Conservation (phyloP, 306 rosid species). For the Bauhinia variegata region DNA sequence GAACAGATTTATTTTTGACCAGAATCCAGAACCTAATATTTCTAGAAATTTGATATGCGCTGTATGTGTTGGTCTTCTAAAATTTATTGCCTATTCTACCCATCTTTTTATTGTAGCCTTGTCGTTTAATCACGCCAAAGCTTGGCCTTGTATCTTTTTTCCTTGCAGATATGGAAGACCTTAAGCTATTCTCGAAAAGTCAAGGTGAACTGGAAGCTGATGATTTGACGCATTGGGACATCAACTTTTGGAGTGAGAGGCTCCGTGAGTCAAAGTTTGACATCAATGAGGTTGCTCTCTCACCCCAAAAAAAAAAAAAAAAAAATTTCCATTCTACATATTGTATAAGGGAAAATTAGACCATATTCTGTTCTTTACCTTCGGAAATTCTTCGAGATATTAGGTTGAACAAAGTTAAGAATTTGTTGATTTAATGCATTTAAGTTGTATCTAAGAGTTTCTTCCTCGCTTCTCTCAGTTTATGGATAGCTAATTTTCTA, state of each 20-base stretch:
- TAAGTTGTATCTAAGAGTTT: constrained; percentile 7
- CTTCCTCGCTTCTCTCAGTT: constrained; percentile 14
- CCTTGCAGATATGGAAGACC: constrained; percentile 75
- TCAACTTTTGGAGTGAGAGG: constrained; percentile 98
- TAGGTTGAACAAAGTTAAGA: background rate
- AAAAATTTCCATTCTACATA: constrained; percentile 17
- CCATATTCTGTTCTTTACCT: constrained; percentile 9
- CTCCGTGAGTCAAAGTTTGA: constrained; percentile 92
- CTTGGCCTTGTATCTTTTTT: constrained; percentile 25
- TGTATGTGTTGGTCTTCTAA: background rate
- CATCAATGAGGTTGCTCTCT: constrained; percentile 81
- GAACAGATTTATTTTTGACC: constrained; percentile 1
- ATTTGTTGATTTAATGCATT: constrained; percentile 12
- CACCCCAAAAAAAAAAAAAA: too few species aligned
- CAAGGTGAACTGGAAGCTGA: constrained; percentile 79
- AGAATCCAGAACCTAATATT: constrained; percentile 20
- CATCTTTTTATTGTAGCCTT: background rate
- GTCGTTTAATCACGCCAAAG: too few species aligned
- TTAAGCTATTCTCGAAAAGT: constrained; percentile 64
- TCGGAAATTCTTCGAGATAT: background rate
- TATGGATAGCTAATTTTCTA: constrained; percentile 7
- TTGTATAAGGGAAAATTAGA: constrained; percentile 10
- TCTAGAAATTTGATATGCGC: constrained; percentile 6
- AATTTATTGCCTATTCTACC: background rate
- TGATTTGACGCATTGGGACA: constrained; percentile 85